phyloP scores from a whole-genome alignment of 495 filamentous ascomycete genomes.

The Penicillium coffeae region DNA sequence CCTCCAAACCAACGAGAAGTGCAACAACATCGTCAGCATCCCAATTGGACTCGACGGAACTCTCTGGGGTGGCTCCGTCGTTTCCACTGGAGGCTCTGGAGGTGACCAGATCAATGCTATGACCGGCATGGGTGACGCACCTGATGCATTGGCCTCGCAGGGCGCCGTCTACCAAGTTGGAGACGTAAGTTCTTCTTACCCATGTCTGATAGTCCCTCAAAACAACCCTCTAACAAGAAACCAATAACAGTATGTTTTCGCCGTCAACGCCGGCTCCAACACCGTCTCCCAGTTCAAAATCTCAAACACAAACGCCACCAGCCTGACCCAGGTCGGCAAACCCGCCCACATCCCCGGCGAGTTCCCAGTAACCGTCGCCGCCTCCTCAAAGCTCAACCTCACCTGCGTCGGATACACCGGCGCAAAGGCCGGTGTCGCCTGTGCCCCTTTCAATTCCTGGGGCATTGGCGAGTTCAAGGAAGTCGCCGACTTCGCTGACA shows the following conservation, averaged over 20 bases:
- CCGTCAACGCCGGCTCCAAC: conserved; percentile 60
- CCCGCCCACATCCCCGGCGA: conserved; percentile 45
- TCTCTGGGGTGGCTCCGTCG: conserved; percentile 24
- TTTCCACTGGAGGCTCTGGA: background rate
- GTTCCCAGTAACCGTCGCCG: conserved; percentile 55
- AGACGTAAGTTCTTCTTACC: conserved; percentile 31
- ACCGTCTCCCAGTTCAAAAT: conserved; percentile 53
- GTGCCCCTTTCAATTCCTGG: conserved; percentile 37
- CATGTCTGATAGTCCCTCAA: too few species aligned
- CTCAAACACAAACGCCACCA: conserved; percentile 37
- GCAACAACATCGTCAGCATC: conserved; percentile 46
- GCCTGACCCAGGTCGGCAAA: conserved; percentile 39
- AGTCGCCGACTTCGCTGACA: background rate
- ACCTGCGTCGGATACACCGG: conserved; percentile 56
- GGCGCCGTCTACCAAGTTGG: conserved; percentile 45
- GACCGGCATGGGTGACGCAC: conserved; percentile 32
- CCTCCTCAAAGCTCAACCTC: conserved; percentile 40
- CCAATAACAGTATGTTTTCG: conserved; percentile 37
- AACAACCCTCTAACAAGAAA: background rate
- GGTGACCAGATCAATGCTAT: conserved; percentile 21
- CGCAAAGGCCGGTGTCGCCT: conserved; percentile 50
- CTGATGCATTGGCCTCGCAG: conserved; percentile 53
- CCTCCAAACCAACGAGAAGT: conserved; percentile 45
- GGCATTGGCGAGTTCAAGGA: conserved; percentile 28
- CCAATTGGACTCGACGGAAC: conserved; percentile 42